Percentiles rank a stretch among this genome's conserved stretches.
These are phyloP conservation scores for Arthrocladium fulminans DNA, from an alignment of 2,329 filamentous ascomycete genomes.

Conservation along the genomic window DNA sequence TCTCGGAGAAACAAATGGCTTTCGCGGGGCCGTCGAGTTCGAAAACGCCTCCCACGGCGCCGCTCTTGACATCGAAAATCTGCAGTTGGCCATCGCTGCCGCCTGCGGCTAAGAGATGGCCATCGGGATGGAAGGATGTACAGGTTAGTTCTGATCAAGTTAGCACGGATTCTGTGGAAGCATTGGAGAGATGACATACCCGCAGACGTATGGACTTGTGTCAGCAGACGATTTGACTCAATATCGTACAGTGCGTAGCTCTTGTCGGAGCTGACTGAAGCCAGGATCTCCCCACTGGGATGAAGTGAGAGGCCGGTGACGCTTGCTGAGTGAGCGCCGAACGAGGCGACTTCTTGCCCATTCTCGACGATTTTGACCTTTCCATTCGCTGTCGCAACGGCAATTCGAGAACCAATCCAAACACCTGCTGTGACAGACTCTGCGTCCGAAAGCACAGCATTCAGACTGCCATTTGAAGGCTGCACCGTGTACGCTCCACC, in stretches of 20 bases:
- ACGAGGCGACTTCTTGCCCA: conserved; percentile 58
- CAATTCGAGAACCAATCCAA: conserved; percentile 54
- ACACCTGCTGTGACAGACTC: conserved; percentile 58
- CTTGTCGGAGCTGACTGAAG: conserved; percentile 84
- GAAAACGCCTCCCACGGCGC: conserved; percentile 68
- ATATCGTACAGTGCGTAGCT: conserved; percentile 87
- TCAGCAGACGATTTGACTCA: conserved; percentile 55
- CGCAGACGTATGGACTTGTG: conserved; percentile 70
- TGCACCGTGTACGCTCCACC: conserved; percentile 74
- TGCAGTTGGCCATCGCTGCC: conserved; percentile 73
- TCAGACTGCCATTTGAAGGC: conserved; percentile 27
- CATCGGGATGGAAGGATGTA: conserved; percentile 87
- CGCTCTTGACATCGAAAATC: conserved; percentile 77
- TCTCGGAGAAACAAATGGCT: conserved; percentile 81
- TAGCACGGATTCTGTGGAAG: conserved; percentile 8
- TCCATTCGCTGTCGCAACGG: conserved; percentile 67
- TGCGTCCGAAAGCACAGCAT: conserved; percentile 39
- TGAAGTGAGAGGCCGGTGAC: conserved; percentile 71
- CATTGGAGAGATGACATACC: conserved; percentile 51
- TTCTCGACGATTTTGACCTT: conserved; percentile 70
- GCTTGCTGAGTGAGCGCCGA: conserved; percentile 74
- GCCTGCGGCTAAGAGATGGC: conserved; percentile 83
- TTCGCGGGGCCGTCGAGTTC: conserved; percentile 57
- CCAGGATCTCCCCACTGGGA: conserved; percentile 71
- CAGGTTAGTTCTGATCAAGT: conserved; percentile 55